Base-by-base conservation (phyloP, 2,329 filamentous ascomycete species). In the Epichloe amarillans region DNA sequence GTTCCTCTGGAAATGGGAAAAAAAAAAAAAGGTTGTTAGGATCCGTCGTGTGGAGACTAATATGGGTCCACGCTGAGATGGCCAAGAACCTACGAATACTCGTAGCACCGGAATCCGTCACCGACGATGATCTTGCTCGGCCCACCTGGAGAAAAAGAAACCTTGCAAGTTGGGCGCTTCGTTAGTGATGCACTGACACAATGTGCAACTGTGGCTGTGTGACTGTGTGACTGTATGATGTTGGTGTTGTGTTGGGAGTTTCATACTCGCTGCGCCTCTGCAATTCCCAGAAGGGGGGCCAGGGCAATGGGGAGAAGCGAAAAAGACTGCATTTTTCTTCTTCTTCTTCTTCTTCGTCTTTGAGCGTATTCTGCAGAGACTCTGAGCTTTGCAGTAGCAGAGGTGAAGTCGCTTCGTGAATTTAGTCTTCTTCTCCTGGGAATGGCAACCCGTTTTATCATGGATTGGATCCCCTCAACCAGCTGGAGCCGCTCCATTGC, bases 271-370 rank as follows among this genome's bases (percentile, higher is more conserved):
- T 42, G 40, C 14, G 40, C 40, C 21, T 42, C 40, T 42, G 40
- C 40, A 21, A 21, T 17, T 19, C 40, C 40, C n/a, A 42, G n/a
- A 42, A 42, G n/a, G 40, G 40, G n/a, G 40, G 40, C 19, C n/a
- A 42, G 40, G 17, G n/a, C 40, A 17, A 42, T 14, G 3, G 40
- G 11, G 11, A 42, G 17, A 6, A 42, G 0, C 73, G 77, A 3
- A 5, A 17, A 42, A 23, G 4, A 42, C 10, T 42, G 40, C 40
- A 42, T 42, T 17, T 42, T 5, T 3, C 10, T 23, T 5, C n/a
- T n/a, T 23, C 21, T 12, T 12, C 0, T 38, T n/a, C 1, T 23
- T 5, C 5, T 23, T 42, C n/a, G n/a, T n/a, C n/a, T n/a, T 5
- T 38, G 14, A n/a, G 36, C 7, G 5, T 38, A 38, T 26, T 26